Base-by-base conservation (phyloP, 352 stramenopile species). In the Phytophthora quininea region DNA sequence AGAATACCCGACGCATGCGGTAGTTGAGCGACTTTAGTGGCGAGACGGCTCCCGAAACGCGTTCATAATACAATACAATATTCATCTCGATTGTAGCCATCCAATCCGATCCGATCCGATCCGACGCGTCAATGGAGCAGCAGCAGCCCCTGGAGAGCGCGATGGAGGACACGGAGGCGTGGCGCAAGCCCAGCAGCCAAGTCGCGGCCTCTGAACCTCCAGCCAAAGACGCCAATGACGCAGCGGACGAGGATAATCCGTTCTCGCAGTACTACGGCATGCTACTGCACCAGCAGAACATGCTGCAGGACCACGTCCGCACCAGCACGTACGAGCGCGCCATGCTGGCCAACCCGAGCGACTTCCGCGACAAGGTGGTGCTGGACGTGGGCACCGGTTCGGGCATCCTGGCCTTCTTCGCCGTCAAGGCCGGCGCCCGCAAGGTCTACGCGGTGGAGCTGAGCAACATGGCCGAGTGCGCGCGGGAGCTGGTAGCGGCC, bases 281-380 rank as follows among this genome's bases (percentile, higher is more conserved):
- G 90, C 85, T 98, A n/a, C 68, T 96, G 56, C 98, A 99, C 80
- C 98, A 99, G 73, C 99, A 99, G 73, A 99, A 99, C 79, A 99
- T 99, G 98, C 88, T 99, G 15, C 98, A 98, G 62, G 98, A 99
- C 79, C 92, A 98, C 69, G 96, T 99, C 59, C 95, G 98, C 38
- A 99, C 99, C 76, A 97, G 97, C 52, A 98, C 97, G 6, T 99
- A 99, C 83, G 96, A 99, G 71, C 84, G 90, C 38, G 98, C 98
- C 10, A 99, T 99, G 81, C 83, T 99, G 37, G 90, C 97, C 31
- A 99, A 99, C 75, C 56, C 79, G 4, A 77, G 88, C 33, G 84
- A 99, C 37, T 99, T 99, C 71, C 78, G 88, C 38, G 97, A 96
- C 69, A 99, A 99, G 79, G 88, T 98, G 35, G 98, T 99, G 40